Evolutionary conservation across 2,329 filamentous ascomycete species (phyloP).

Genomic region (Chrysoporthe deuterocubensis): DNA sequence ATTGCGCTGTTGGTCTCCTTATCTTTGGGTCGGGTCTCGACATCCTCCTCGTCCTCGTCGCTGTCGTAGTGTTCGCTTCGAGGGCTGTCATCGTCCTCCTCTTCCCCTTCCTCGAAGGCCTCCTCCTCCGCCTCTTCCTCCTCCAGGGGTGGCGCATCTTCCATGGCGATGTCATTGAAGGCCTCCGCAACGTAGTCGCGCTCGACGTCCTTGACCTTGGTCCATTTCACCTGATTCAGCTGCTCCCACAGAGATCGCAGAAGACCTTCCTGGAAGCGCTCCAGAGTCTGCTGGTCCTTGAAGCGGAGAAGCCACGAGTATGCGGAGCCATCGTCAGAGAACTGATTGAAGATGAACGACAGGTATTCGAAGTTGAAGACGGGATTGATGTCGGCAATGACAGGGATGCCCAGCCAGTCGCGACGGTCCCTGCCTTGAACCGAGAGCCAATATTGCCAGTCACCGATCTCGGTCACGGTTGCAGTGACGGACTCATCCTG

Average conservation of each 20-base stretch:
- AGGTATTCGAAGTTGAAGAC: constrained; percentile 99
- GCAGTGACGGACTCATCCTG: constrained; percentile 78
- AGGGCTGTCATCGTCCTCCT: constrained; percentile 59
- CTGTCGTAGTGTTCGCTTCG: constrained; percentile 61
- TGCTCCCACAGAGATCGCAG: constrained; percentile 98
- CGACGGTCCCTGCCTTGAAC: constrained; percentile 70
- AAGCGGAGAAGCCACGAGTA: constrained; percentile 97
- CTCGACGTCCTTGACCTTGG: constrained; percentile 88
- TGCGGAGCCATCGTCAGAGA: constrained; percentile 82
- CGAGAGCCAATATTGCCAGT: constrained; percentile 96
- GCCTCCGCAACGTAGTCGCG: constrained; percentile 93
- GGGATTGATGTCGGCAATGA: constrained; percentile 91
- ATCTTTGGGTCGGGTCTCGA: constrained; percentile 69
- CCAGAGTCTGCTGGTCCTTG: constrained; percentile 78
- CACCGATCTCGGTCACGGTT: constrained; percentile 81
- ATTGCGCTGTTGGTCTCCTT: constrained; percentile 89
- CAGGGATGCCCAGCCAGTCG: constrained; percentile 84
- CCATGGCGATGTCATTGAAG: constrained; percentile 92
- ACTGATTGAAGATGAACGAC: constrained; percentile 99
- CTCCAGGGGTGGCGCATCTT: constrained; percentile 63
- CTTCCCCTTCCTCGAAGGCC: constrained; percentile 43
- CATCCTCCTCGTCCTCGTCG: constrained; percentile 76
- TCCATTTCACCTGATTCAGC: constrained; percentile 92
- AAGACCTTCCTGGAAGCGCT: constrained; percentile 88
- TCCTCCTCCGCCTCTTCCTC: constrained; percentile 44